Percentiles rank a stretch among this genome's conserved stretches.
Conservation (phyloP, 331 rosid species). For the Spiraea crenata region DNA sequence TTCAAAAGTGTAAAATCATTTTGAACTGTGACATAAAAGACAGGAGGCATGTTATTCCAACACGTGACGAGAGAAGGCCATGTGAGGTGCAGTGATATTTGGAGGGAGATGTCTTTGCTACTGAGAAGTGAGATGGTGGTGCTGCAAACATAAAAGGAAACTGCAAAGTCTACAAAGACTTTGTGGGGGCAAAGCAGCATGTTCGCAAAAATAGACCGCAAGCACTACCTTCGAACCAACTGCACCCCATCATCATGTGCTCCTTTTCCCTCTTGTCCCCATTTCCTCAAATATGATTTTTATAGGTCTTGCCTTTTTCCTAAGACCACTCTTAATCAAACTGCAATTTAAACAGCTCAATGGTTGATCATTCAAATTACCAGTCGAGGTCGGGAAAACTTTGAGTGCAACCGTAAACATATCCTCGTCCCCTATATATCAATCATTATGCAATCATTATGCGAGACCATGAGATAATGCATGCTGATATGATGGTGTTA, state of each 20-base stretch:
- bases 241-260: neutral
- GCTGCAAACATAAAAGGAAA: neutral
- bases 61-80: slow-evolving; percentile 15
- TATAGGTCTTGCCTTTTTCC: neutral
- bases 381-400: no score
- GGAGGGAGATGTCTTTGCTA: neutral
- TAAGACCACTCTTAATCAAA: neutral
- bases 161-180: neutral
- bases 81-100: slow-evolving; percentile 8
- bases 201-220: neutral
- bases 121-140: neutral
- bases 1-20: no score
- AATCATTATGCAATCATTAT: no score
- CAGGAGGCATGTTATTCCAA: neutral
- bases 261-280: neutral
- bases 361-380: neutral
- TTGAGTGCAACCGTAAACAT: no score
- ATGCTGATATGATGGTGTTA: neutral
- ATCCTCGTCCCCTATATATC: no score
- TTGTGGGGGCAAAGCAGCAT: neutral
- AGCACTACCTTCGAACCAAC: neutral
- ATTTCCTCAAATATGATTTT: neutral
- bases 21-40: neutral
- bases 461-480: neutral
- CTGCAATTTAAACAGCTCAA: neutral